Base-by-base conservation (phyloP, 192 early-diverging fungal species). In the Spinellus fusiger region DNA sequence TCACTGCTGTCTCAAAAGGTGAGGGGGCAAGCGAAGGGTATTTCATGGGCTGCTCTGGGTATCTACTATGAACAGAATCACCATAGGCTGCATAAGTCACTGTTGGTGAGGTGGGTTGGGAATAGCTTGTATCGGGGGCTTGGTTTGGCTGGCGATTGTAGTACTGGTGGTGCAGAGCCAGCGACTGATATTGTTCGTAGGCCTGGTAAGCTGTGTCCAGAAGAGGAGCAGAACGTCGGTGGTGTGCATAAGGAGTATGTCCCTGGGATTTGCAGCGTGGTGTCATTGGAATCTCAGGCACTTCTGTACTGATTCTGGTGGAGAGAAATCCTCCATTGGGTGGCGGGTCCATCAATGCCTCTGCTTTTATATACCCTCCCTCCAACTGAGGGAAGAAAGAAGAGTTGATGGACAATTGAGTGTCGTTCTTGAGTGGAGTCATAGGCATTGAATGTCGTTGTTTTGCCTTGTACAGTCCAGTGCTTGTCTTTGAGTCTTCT, bases 21-120 rank as follows among this genome's bases (percentile, higher is more conserved):
- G n/a, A n/a, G n/a, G n/a, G n/a, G n/a, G n/a, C n/a, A n/a, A n/a
- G n/a, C n/a, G n/a, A n/a, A n/a, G n/a, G n/a, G n/a, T n/a, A n/a
- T n/a, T n/a, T n/a, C n/a, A n/a, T n/a, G n/a, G n/a, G n/a, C n/a
- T n/a, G n/a, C n/a, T n/a, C n/a, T n/a, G 40, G 10, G 10, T n/a
- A 44, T 44, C 13, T 44, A n/a, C n/a, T n/a, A 44, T 44, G 15
- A 12, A 44, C 18, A 12, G 40, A 44, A 44, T 44, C 40, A n/a
- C 18, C 15, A 18, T 37, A 47, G 0, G 23, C 16, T 13, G 51
- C 51, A 54, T 10, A 44, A 6, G 40, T n/a, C 18, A 49, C 27
- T 20, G 61, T 63, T 16, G 61, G 61, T 33, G 61, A 63, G 16
- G 52, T 29, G 8, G 61, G 61, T 8, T 63, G 61, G 2, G 61